Percentiles rank a stretch among this genome's conserved stretches.
Evolutionary conservation across 306 rosid genomes (phyloP).

Genomic region (Castanea mollissima): DNA sequence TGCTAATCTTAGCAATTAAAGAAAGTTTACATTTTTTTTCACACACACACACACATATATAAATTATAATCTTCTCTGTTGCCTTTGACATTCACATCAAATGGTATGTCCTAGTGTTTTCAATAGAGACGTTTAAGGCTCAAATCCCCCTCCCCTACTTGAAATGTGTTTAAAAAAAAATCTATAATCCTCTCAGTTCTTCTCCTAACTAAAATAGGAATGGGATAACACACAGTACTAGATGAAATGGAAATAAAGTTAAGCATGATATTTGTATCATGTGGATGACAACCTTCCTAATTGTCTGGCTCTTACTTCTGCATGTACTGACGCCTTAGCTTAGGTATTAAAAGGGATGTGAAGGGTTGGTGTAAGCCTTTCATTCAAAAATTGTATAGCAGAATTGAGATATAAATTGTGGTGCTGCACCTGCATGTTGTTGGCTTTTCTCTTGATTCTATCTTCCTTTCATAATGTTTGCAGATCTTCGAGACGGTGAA

Average conservation of each 20-base stretch:
- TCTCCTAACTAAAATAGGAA: not conserved
- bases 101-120: no score
- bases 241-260: not conserved
- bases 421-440: not conserved
- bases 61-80: no score
- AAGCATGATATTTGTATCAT: not conserved
- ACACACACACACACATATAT: no score
- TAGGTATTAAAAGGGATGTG: not conserved
- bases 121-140: no score
- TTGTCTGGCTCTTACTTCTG: not conserved
- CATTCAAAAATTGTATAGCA: not conserved
- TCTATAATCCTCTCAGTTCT: not conserved
- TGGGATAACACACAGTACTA: not conserved
- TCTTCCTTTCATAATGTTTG: slow-evolving; percentile 16
- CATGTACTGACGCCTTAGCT: not conserved
- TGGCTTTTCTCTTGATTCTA: not conserved
- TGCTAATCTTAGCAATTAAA: no score
- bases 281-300: not conserved
- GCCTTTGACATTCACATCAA: no score
- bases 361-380: not conserved
- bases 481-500: slow-evolving; percentile 96
- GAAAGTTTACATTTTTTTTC: no score
- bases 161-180: no score
- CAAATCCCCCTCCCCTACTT: no score
- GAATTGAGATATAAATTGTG: not conserved